Percentiles rank a stretch among this genome's conserved stretches.
phyloP scores from a whole-genome alignment of 2,329 filamentous ascomycete genomes.

The Aspergillus sp. region DNA sequence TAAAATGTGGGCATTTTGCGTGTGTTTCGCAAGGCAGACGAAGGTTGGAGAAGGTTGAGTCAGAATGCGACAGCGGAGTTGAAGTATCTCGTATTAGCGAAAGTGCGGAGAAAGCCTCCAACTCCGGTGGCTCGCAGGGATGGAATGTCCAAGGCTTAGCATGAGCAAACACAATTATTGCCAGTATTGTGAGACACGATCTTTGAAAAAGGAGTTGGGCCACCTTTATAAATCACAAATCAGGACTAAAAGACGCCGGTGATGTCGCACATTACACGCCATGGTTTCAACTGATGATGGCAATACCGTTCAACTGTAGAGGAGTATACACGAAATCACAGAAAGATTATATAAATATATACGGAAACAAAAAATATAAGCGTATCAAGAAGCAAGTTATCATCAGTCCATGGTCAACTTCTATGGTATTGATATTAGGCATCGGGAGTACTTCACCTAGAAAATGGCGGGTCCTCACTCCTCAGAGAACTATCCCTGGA shows the following conservation, averaged over 20 bases:
- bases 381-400: no score
- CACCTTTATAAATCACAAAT: neutral
- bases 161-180: neutral
- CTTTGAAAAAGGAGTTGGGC: neutral
- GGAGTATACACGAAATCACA: neutral
- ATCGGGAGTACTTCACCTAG: no score
- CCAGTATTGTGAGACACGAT: neutral
- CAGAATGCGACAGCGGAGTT: neutral
- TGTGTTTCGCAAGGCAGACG: neutral
- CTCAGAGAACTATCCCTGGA: no score
- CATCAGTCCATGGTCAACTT: no score
- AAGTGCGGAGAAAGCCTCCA: constrained; percentile 1
- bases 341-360: no score
- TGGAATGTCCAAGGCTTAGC: neutral
- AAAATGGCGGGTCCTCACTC: no score
- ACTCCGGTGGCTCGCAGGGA: neutral
- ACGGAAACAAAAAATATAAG: no score
- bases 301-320: neutral
- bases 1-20: constrained; percentile 61
- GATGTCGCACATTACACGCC: neutral
- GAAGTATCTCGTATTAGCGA: neutral
- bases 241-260: neutral
- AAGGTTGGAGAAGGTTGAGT: neutral
- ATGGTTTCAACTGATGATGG: neutral
- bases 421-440: no score